Conservation (phyloP, 306 rosid species). For the Canavalia gladiata region DNA sequence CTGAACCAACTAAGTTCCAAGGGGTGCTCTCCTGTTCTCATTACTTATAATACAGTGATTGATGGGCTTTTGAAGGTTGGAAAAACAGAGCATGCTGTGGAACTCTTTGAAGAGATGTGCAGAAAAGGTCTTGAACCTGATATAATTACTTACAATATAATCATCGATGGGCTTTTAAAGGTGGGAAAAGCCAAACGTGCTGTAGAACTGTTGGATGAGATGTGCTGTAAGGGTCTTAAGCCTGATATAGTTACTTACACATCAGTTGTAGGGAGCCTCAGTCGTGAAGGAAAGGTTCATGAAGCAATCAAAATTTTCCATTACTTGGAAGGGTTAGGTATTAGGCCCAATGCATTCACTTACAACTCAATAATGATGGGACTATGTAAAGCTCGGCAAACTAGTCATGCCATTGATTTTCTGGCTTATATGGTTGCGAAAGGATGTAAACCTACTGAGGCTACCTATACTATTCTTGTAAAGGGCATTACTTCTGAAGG, state of each 20-base stretch:
- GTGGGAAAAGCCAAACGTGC: slow-evolving; percentile 68
- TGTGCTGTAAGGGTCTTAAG: slow-evolving; percentile 69
- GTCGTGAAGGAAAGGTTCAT: slow-evolving; percentile 73
- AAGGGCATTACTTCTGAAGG: slow-evolving; percentile 83
- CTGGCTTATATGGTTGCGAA: slow-evolving; percentile 70
- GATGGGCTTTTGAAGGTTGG: slow-evolving; percentile 85
- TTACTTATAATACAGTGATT: slow-evolving; percentile 79
- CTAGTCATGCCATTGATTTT: slow-evolving; percentile 75
- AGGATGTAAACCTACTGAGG: slow-evolving; percentile 78
- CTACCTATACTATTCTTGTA: slow-evolving; percentile 75
- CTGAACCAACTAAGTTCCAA: slow-evolving; percentile 74
- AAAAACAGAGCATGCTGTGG: slow-evolving; percentile 67
- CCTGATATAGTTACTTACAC: slow-evolving; percentile 80
- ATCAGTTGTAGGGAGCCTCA: slow-evolving; percentile 78
- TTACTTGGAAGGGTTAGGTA: slow-evolving; percentile 65
- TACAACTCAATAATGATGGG: slow-evolving; percentile 78
- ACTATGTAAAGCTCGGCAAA: slow-evolving; percentile 71
- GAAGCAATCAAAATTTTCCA: slow-evolving; percentile 68
- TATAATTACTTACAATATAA: slow-evolving; percentile 14
- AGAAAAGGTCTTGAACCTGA: slow-evolving; percentile 56
- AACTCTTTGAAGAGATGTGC: slow-evolving; percentile 75
- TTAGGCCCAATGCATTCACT: slow-evolving; percentile 73
- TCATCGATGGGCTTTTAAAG: slow-evolving; percentile 81
- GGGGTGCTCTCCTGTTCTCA: slow-evolving; percentile 75
- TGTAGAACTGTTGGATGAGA: slow-evolving; percentile 67